Conservation (phyloP, 1,139 yeast genomes). For the Pichia kudriavzevii region DNA sequence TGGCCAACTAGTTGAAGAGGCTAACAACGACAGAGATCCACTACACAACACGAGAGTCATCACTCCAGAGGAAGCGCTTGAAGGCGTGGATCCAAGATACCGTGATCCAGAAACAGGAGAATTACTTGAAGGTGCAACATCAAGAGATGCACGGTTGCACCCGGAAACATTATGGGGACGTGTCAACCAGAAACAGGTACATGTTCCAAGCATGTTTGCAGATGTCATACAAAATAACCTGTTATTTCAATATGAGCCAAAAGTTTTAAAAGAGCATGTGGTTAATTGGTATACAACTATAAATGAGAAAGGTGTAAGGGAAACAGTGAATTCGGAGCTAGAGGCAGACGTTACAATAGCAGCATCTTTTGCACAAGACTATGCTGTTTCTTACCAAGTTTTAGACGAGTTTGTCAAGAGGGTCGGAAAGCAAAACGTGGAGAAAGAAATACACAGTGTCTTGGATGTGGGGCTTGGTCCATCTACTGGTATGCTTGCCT, state of each 20-base stretch:
- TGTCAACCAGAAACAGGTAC: conserved; percentile 37
- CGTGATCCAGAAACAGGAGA: conserved; percentile 27
- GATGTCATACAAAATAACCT: conserved; percentile 54
- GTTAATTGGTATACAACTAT: conserved; percentile 46
- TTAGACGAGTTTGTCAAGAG: conserved; percentile 60
- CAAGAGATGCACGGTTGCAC: conserved; percentile 49
- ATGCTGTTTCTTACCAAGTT: conserved; percentile 63
- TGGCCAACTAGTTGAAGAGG: conserved; percentile 43
- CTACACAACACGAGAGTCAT: conserved; percentile 29
- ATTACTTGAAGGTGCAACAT: conserved; percentile 32
- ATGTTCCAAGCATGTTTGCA: conserved; percentile 47
- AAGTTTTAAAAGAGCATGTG: conserved; percentile 46
- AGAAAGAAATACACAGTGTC: conserved; percentile 46
- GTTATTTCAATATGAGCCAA: conserved; percentile 46
- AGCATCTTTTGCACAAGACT: conserved; percentile 78
- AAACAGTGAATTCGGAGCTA: conserved; percentile 40
- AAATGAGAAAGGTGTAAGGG: conserved; percentile 44
- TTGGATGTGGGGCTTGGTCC: conserved; percentile 90
- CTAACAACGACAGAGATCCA: conserved; percentile 28
- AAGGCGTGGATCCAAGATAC: conserved; percentile 24
- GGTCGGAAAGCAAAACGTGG: conserved; percentile 40
- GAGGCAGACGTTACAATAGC: conserved; percentile 83
- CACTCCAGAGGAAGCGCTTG: conserved; percentile 23
- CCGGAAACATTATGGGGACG: conserved; percentile 42
- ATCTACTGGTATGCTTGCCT: conserved; percentile 83